Base-by-base conservation (phyloP, 495 filamentous ascomycete genomes). In the Pyronema domesticum region DNA sequence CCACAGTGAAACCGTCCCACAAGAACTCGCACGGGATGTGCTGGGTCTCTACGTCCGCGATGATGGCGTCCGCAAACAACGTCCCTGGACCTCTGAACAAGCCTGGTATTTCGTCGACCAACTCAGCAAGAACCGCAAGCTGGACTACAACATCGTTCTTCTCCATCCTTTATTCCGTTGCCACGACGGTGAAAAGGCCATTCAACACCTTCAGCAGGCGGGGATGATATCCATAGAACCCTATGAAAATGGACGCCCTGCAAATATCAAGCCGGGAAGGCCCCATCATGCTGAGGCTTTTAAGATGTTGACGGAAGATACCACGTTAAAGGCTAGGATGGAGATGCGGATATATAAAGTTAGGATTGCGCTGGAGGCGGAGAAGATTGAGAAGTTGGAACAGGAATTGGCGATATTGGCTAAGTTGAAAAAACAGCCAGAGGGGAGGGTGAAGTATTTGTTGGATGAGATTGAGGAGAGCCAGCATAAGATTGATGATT, bases 201-300 rank as follows among this genome's bases (percentile, higher is more conserved):
- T 98, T 4, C 82, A 83, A 55, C 80, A 81, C 1, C 77, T 98
- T 7, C 82, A 88, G 57, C 85, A 89, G 66, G 80, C 83, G 0
- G 89, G 94, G 65, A 78, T 98, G 23, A 87, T 98, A 66, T 76
- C 80, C n/a, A 76, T 98, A 52, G 72, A 75, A 13, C 77, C 78
- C 3, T 55, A 63, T 37, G 13, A n/a, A 43, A 78, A 82, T 55
- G 89, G 91, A 6, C 84, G 86, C 4, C 89, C 89, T 2, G 73
- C 76, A 30, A 71, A 69, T 36, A 80, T 98, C 60, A 80, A 76
- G 50, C 82, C 85, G 1, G 88, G 86, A 10, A 83, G 83, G 62
- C 91, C 89, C 0, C 85, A 95, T 6, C 93, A 87, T 70, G 80
- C 77, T 37, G 80, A 86, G 1, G 88, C 87, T 0, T 96, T 98